phyloP scores from a whole-genome alignment of 148 eudicot species.

The Rhododendron ferrugineum region DNA sequence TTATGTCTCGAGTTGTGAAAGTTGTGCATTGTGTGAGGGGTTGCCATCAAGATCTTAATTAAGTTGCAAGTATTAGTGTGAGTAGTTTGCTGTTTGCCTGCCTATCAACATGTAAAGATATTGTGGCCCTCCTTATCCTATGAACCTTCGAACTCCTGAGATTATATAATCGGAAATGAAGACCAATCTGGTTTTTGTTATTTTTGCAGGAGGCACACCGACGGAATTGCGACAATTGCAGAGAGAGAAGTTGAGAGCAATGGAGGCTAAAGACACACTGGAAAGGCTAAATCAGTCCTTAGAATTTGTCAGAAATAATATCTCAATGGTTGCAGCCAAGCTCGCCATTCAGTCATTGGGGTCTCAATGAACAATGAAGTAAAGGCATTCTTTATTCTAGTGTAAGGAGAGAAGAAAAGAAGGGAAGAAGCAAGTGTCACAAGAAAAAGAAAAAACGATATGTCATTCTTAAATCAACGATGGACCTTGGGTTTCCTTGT shows the following conservation, averaged over 20 bases:
- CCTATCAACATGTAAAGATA: neutral
- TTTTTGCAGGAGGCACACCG: conserved; percentile 25
- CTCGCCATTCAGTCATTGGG: conserved; percentile 44
- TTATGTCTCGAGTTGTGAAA: neutral
- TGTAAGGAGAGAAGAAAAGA: neutral
- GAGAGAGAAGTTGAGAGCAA: conserved; percentile 35
- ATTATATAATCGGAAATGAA: neutral
- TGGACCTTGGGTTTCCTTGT: neutral
- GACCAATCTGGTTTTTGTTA: neutral
- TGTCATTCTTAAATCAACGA: neutral
- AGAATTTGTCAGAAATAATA: conserved; percentile 27
- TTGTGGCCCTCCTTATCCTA: neutral
- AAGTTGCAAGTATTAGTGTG: neutral
- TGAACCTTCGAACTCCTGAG: neutral
- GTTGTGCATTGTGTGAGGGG: neutral
- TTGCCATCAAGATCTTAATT: neutral
- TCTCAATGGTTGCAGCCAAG: conserved; percentile 38
- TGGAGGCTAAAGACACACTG: conserved; percentile 33
- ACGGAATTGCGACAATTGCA: conserved; percentile 32
- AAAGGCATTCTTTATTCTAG: neutral
- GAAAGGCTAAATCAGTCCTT: conserved; percentile 29
- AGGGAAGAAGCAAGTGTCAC: neutral
- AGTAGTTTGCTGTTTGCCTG: neutral
- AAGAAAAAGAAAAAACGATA: neutral
- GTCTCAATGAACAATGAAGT: neutral